Evolutionary conservation across 805 yeast genomes (phyloP).

Genomic region (Wickerhamiella parazyma): DNA sequence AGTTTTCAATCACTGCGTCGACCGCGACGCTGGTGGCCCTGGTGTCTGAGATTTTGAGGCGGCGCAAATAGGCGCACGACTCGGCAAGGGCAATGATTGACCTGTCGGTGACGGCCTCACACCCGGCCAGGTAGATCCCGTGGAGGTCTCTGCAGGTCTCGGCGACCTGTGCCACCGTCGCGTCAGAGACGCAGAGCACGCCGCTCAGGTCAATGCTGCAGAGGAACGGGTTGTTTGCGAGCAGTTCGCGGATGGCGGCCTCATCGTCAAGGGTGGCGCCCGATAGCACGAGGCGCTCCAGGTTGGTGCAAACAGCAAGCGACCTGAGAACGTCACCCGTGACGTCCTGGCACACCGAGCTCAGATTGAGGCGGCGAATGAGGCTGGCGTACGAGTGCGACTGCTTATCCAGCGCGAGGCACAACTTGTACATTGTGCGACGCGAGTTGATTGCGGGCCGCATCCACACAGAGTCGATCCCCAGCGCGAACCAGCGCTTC

Average conservation of each 20-base stretch:
- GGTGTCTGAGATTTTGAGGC: conserved; percentile 64
- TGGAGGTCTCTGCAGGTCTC: conserved; percentile 61
- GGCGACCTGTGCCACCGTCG: conserved; percentile 55
- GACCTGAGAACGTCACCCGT: conserved; percentile 54
- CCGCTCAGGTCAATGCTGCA: conserved; percentile 85
- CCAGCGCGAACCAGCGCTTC: conserved; percentile 62
- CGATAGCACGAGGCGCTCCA: conserved; percentile 77
- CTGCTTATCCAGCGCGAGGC: conserved; percentile 36
- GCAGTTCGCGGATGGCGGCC: conserved; percentile 44
- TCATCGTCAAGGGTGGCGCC: conserved; percentile 47
- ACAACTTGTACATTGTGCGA: conserved; percentile 34
- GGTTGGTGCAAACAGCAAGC: conserved; percentile 47
- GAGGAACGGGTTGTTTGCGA: conserved; percentile 51
- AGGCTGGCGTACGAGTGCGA: conserved; percentile 37
- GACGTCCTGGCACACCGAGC: conserved; percentile 55
- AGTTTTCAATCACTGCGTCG: conserved; percentile 45
- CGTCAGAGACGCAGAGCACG: conserved; percentile 54
- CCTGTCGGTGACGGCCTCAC: conserved; percentile 51
- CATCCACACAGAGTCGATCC: conserved; percentile 74
- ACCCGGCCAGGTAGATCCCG: conserved; percentile 81
- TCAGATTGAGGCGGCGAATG: conserved; percentile 68
- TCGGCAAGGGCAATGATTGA: conserved; percentile 47
- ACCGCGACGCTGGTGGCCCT: conserved; percentile 54
- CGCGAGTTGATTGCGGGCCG: conserved; percentile 58
- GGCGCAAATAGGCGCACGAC: conserved; percentile 59